phyloP scores from a whole-genome alignment of 306 rosid species.

The Rosa rugosa region DNA sequence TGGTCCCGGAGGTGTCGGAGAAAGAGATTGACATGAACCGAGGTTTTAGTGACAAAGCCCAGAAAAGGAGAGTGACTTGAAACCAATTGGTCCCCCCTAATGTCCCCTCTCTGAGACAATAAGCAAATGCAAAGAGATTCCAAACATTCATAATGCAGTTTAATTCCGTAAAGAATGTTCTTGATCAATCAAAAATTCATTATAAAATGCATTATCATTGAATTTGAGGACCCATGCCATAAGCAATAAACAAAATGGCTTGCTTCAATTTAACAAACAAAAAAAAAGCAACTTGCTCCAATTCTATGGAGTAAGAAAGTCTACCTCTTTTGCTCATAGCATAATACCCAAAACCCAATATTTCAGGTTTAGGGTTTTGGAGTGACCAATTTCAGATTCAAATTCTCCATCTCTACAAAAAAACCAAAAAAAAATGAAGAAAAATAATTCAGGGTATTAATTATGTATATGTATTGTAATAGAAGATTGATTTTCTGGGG shows the following conservation, averaged over 20 bases:
- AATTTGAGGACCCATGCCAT: not conserved
- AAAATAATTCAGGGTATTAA: not conserved
- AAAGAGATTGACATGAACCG: conserved; percentile 59
- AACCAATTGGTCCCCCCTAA: conserved; percentile 72
- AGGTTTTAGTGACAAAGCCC: conserved; percentile 60
- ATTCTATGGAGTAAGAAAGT: not conserved
- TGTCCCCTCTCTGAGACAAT: conserved; percentile 63
- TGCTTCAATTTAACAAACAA: not conserved
- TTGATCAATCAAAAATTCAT: conserved; percentile 25
- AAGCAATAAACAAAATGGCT: conserved; percentile 24
- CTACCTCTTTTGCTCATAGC: not conserved
- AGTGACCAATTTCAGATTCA: not conserved
- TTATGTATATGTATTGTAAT: not conserved
- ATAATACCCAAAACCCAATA: not conserved
- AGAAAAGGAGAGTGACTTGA: conserved; percentile 65
- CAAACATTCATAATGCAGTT: conserved; percentile 59
- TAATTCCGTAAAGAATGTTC: conserved; percentile 51
- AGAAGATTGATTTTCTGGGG: not conserved
- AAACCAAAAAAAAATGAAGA: not conserved
- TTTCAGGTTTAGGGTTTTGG: not conserved
- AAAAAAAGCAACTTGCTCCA: not conserved
- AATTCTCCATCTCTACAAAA: not conserved
- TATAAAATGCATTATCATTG: not conserved
- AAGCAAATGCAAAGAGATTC: conserved; percentile 51
- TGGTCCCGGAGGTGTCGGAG: conserved; percentile 66